phyloP scores from a whole-genome alignment of 2,329 filamentous ascomycete species.

The Tolypocladium pustulatum region DNA sequence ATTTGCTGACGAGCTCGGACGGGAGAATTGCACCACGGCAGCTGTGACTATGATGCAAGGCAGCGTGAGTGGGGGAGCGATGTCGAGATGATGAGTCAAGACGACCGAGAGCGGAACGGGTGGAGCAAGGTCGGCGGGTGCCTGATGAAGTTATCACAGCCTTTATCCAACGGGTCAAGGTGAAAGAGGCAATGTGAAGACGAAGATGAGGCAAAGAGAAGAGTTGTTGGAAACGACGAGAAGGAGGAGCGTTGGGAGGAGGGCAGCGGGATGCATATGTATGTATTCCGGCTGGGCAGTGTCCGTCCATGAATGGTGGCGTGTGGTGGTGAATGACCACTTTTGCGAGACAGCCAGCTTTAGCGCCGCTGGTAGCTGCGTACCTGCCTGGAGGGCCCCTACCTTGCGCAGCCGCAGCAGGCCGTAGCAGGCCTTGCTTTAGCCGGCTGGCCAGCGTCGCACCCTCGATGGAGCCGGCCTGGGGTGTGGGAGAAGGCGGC shows the following conservation, averaged over 20 bases:
- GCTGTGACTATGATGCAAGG: not conserved
- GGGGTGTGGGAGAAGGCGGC: not conserved
- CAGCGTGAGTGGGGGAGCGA: conserved; percentile 1
- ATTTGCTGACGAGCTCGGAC: not conserved
- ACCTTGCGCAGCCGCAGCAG: not conserved
- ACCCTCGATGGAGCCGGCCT: not conserved
- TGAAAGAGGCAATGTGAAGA: not conserved
- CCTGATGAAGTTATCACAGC: conserved; percentile 1
- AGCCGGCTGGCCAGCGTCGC: not conserved
- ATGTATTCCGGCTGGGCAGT: conserved; percentile 2
- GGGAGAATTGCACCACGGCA: not conserved
- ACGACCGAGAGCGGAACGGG: conserved; percentile 7
- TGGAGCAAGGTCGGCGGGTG: not conserved
- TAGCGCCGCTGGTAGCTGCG: conserved; percentile 6
- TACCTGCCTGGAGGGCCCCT: conserved; percentile 3
- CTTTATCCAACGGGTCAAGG: not conserved
- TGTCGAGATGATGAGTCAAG: conserved; percentile 10
- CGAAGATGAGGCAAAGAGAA: not conserved
- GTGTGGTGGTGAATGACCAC: conserved; percentile 5
- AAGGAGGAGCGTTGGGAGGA: conserved; percentile 3
- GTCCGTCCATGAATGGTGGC: not conserved
- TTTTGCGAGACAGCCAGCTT: conserved; percentile 5
- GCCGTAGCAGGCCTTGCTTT: not conserved
- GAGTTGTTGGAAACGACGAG: conserved; percentile 2
- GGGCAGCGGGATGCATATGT: conserved; percentile 13